Conservation (phyloP, 345 rosid species). For the Durio zibethinus region DNA sequence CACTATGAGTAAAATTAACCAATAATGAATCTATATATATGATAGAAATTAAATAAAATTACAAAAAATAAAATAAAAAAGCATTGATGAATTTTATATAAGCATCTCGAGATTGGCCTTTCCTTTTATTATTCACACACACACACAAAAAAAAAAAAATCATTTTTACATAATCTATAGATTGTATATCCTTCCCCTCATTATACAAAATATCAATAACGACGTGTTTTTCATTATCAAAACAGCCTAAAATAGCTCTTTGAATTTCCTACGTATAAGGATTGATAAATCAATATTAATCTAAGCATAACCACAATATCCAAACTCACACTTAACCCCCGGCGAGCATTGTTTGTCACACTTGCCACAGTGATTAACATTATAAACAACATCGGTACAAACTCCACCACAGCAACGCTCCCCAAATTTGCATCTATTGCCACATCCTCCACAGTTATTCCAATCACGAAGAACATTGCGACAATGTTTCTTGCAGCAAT, state of each 20-base stretch:
- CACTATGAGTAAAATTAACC: no score
- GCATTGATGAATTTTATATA: no score
- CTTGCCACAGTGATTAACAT: constrained; percentile 52
- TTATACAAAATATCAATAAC: background rate
- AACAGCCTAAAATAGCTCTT: background rate
- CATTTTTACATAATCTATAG: background rate
- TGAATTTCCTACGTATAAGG: background rate
- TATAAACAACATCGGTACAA: constrained; percentile 34
- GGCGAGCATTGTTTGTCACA: constrained; percentile 43
- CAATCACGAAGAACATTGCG: constrained; percentile 46
- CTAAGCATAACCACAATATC: constrained; percentile 67
- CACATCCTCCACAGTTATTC: constrained; percentile 63
- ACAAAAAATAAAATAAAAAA: no score
- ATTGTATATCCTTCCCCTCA: background rate
- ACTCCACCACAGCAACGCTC: constrained; percentile 53
- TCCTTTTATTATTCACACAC: background rate
- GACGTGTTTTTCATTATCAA: constrained; percentile 11
- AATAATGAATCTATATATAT: no score
- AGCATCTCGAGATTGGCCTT: background rate
- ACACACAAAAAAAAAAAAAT: background rate
- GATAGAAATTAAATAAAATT: no score
- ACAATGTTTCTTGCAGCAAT: constrained; percentile 80
- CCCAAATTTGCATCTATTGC: constrained; percentile 47
- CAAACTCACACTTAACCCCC: constrained; percentile 50
- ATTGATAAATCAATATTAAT: background rate